Conservation (phyloP, 2,329 filamentous ascomycete genomes). For the Botrytis hyacinthi region DNA sequence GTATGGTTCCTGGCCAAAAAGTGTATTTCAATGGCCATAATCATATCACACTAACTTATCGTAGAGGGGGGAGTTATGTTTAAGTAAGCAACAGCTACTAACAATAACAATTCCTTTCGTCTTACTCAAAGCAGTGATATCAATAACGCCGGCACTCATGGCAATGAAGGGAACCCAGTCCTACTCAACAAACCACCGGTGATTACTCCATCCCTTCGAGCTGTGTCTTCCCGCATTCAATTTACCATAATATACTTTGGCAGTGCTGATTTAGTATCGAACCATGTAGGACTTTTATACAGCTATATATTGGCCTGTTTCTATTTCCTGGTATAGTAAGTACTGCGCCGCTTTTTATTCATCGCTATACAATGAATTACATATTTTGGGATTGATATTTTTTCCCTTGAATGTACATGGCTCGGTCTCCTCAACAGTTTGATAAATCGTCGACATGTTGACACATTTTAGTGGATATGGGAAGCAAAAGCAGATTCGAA, state of each 20-base stretch:
- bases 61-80: neutral
- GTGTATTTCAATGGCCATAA: neutral
- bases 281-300: neutral
- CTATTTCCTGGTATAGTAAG: neutral
- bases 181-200: neutral
- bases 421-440: neutral
- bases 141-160: neutral
- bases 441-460: neutral
- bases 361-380: neutral
- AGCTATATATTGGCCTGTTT: neutral
- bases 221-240: neutral
- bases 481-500: neutral
- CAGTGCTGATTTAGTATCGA: neutral
- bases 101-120: neutral
- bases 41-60: neutral
- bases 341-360: neutral
- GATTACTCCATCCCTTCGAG: neutral
- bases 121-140: neutral
- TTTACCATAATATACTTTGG: neutral
- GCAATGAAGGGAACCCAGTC: neutral
- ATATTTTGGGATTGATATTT: neutral
- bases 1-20: neutral
- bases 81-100: neutral
- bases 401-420: neutral
- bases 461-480: neutral